Evolutionary conservation across 352 stramenopile genomes (phyloP), one percentile per base, ranked within the genome.

Genomic region (Aphanomyces cochlioides): DNA sequence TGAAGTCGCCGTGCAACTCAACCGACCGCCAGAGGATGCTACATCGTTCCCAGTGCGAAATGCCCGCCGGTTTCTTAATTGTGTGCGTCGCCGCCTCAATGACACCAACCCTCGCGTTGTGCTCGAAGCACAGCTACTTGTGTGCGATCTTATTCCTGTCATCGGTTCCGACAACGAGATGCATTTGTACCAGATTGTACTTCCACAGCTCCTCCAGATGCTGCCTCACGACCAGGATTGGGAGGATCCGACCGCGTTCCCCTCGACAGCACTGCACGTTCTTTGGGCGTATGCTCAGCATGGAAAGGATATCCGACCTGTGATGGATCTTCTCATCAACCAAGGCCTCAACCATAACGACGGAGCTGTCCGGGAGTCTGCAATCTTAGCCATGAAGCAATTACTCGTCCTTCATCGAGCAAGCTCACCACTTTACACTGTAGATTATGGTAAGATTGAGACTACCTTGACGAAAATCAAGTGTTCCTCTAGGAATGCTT

Each of bases 11-110:
- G 80, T 81, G 7, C n/a, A 34, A 8, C 21, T 63, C 8, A 21
- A 63, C 13, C n/a, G 19, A 38, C n/a, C 17, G 10, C 56, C 56
- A 50, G 83, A 90, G 37, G 80, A 90, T 73, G 79, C 73, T 12
- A 71, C 81, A 21, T 77, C 87, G 47, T 85, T 93, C 28, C 85
- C 85, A 0, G 83, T 91, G 64, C 83, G 83, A 56, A 93, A 93
- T 45, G 78, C 79, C 8, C 77, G 83, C 4, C 82, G 85, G 13
- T 93, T 91, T 56, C 66, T 93, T 37, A 83, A 93, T 12, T 90
- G 83, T 15, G 65, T 91, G 28, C 82, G 82, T 8, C 79, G 85
- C 5, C 78, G 85, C 10, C 78, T 90, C 43, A 45, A 79, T 40
- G 78, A 85, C 34, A 74, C 83, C 5, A 67, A 80, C 15, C 61